A percentile compares a stretch with the other conserved stretches of the same genome.
phyloP scores from a whole-genome alignment of 805 yeast genomes.

The Yarrowia osloensis region DNA sequence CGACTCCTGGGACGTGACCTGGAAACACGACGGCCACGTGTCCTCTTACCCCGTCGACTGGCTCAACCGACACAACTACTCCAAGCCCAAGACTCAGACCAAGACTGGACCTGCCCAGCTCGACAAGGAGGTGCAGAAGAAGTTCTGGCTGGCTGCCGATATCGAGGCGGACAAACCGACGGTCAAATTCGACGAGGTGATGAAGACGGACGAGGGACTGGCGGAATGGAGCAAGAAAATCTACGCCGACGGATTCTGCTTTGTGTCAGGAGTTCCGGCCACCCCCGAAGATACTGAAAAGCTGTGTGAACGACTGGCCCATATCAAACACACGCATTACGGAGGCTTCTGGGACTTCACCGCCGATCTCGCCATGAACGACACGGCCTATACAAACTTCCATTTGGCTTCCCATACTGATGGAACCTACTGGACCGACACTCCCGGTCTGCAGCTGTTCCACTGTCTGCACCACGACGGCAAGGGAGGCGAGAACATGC shows the following conservation, averaged over 20 bases:
- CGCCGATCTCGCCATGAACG: conserved; percentile 64
- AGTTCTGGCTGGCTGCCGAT: conserved; percentile 51
- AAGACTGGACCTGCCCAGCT: conserved; percentile 39
- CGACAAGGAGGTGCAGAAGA: conserved; percentile 39
- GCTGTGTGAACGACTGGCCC: conserved; percentile 58
- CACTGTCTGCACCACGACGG: conserved; percentile 63
- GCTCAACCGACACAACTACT: conserved; percentile 55
- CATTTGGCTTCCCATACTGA: conserved; percentile 68
- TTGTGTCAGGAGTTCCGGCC: conserved; percentile 62
- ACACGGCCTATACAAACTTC: conserved; percentile 70
- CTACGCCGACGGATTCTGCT: conserved; percentile 60
- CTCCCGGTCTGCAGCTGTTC: conserved; percentile 71
- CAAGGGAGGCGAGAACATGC: conserved; percentile 65
- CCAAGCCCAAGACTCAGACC: conserved; percentile 49
- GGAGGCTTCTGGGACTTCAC: conserved; percentile 85
- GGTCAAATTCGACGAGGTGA: conserved; percentile 52
- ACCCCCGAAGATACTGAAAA: conserved; percentile 57
- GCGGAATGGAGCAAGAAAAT: conserved; percentile 58
- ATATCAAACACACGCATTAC: conserved; percentile 68
- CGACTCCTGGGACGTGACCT: conserved; percentile 35
- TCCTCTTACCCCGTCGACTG: conserved; percentile 47
- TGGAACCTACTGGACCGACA: conserved; percentile 73
- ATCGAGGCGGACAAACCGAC: conserved; percentile 49
- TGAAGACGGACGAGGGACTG: conserved; percentile 50
- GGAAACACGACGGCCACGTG: conserved; percentile 49